These are phyloP conservation scores for Dryas octopetala DNA, from an alignment of 306 rosid species.

Conservation along the genomic window DNA sequence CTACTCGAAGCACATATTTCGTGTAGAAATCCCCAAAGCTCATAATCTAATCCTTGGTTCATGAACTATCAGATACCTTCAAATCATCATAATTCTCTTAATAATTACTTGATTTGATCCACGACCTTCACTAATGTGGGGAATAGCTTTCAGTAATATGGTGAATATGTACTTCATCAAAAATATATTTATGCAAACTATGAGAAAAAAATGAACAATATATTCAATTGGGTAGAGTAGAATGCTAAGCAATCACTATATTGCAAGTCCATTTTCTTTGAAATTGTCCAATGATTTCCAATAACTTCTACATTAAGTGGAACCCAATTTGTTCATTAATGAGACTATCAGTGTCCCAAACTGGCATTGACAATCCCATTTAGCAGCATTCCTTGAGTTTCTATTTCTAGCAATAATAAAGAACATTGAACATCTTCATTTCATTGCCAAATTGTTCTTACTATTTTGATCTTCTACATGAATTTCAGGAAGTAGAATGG, in stretches of 20 bases:
- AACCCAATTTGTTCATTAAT: too few relatives aligned
- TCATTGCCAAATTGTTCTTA: background rate
- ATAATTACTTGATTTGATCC: background rate
- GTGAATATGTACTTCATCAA: background rate
- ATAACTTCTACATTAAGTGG: too few relatives aligned
- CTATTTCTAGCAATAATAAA: background rate
- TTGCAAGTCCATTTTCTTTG: background rate
- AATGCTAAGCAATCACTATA: background rate
- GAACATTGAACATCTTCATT: background rate
- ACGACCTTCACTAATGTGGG: background rate
- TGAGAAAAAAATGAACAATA: background rate
- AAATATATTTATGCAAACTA: background rate
- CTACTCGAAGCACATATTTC: background rate
- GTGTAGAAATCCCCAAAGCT: background rate
- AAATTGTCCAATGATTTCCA: too few relatives aligned
- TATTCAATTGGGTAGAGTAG: background rate
- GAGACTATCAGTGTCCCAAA: background rate
- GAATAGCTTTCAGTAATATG: background rate
- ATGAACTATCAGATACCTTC: background rate
- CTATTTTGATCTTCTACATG: background rate
- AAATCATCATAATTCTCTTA: background rate
- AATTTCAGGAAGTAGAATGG: conserved; percentile 68
- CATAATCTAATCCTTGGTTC: background rate
- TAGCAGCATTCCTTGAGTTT: background rate
- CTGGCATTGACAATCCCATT: background rate